Evolutionary conservation across 106 monocot genomes (phyloP).

Genomic region (Allium fistulosum): DNA sequence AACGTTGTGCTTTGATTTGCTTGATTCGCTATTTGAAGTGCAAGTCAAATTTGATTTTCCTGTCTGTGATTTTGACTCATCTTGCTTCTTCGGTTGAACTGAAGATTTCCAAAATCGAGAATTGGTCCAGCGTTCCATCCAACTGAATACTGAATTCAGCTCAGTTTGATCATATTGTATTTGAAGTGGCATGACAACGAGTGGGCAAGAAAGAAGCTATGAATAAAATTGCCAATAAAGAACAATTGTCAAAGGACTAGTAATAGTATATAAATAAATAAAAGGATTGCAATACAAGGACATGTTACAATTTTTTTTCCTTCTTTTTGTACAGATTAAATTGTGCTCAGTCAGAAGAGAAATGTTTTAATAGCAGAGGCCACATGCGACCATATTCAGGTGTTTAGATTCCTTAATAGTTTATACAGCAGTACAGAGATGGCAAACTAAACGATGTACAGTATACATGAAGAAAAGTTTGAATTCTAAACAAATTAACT

Average conservation of each 20-base stretch:
- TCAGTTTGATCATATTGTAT: constrained; percentile 43
- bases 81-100: constrained; percentile 24
- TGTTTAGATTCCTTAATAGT: too few species aligned
- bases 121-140: constrained; percentile 78
- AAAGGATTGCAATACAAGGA: neutral
- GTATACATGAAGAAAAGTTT: too few species aligned
- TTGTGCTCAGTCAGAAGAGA: neutral
- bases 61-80: constrained; percentile 39
- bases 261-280: neutral
- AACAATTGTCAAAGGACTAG: neutral
- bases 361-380: too few species aligned
- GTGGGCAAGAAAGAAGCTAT: constrained; percentile 59
- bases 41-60: constrained; percentile 35
- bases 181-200: constrained; percentile 36
- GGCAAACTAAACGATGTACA: too few species aligned
- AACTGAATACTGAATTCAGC: constrained; percentile 55
- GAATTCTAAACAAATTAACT: neutral
- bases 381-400: too few species aligned
- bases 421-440: too few species aligned
- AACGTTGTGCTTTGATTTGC: constrained; percentile 50
- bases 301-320: neutral
- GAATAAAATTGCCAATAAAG: neutral
- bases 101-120: constrained; percentile 49
- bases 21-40: constrained; percentile 36
- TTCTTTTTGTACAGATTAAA: neutral